Base-by-base conservation (phyloP, 225 moss, liverwort and hornwort species). In the Rhytidiadelphus loreus region DNA sequence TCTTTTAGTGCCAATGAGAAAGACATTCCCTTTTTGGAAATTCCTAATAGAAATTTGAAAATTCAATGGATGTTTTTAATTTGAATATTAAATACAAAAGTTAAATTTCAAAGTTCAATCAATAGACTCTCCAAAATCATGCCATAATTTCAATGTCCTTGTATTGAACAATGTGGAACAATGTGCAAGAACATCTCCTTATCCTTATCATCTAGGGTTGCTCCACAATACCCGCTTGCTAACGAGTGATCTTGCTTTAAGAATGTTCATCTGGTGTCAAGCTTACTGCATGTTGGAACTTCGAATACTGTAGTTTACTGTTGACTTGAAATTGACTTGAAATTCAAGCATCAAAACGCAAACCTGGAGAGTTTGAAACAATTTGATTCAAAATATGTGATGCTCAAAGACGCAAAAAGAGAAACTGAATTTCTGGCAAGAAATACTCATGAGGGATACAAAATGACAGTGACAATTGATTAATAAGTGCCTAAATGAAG, bases 1-100 rank as follows among this genome's bases (percentile, higher is more conserved):
- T n/a, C n/a, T n/a, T n/a, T n/a, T n/a, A n/a, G n/a, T n/a, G n/a
- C 0, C 0, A 0, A 33, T 33, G 8, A 3, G 0, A 50, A 76
- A 13, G 8, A 1, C 5, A 53, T 22, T 48, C 0, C 2, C 0
- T 55, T 73, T 55, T 4, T 0, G 0, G 0, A 77, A 13, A 14
- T 37, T 9, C 6, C 8, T 23, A 23, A 0, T 37, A 35, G 0
- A 35, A 9, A 37, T 24, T 53, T 6, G 9, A 37, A 55, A 16
- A 37, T 5, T 52, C 0, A 0, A 21, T 22, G 8, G 2, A 52
- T 76, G 23, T 8, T 76, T 13, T 22, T 33, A 75, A 75, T 33
- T 33, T 53, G 23, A 77, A 53, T 77, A 53, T 37, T 15, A 55
- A 37, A 37, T 1, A 55, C 55, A 77, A 37, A 55, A 37, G 8